Evolutionary conservation across 2,329 filamentous ascomycete species (phyloP).

Genomic region (Orbilia oligospora): DNA sequence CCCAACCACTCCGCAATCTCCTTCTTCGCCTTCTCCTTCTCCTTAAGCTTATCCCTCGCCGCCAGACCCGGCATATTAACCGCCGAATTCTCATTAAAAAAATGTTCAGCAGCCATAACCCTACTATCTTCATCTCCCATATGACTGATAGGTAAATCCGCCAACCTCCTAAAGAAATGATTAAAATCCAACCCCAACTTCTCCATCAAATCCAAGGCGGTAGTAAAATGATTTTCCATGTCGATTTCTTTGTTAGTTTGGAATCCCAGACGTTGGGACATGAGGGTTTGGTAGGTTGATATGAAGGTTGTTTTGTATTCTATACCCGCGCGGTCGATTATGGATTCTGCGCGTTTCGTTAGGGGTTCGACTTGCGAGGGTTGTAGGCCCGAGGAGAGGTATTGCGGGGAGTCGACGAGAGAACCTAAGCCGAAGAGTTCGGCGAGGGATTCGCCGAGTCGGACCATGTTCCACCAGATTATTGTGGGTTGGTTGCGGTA

Average conservation of each 20-base stretch:
- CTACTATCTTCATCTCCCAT: conserved; percentile 77
- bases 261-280: conserved; percentile 84
- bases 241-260: conserved; percentile 78
- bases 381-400: conserved; percentile 79
- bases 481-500: conserved; percentile 96
- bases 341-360: conserved; percentile 82
- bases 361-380: conserved; percentile 79
- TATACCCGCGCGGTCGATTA: conserved; percentile 85
- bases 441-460: conserved; percentile 88
- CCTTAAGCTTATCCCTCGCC: conserved; percentile 73
- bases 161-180: conserved; percentile 88
- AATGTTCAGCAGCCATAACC: conserved; percentile 76
- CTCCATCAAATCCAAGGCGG: conserved; percentile 85
- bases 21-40: conserved; percentile 74
- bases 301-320: conserved; percentile 92
- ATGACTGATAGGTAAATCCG: conserved; percentile 74
- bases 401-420: conserved; percentile 79
- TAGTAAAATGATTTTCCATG: conserved; percentile 85
- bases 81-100: conserved; percentile 78
- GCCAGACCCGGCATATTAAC: conserved; percentile 66
- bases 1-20: conserved; percentile 84
- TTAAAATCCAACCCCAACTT: conserved; percentile 90
- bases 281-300: conserved; percentile 87
- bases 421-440: conserved; percentile 86
- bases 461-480: conserved; percentile 79